Percentiles rank a stretch among this genome's conserved stretches.
Conservation (phyloP, 2,329 filamentous ascomycete genomes). For the Tympanopsis confertula region DNA sequence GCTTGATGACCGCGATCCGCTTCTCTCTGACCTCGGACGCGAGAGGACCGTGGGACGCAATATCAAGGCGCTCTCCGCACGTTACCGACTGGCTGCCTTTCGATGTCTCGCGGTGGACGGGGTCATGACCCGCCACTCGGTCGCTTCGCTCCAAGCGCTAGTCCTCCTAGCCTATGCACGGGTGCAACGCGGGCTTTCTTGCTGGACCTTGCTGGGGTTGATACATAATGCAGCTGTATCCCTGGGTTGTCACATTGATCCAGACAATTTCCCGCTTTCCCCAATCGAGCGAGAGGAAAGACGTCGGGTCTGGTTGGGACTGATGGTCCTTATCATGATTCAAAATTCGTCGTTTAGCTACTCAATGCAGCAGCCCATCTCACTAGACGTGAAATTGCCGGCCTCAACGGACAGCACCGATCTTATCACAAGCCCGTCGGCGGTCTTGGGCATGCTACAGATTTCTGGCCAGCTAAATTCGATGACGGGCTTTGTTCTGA, state of each 20-base stretch:
- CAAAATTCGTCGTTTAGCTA: conserved; percentile 22
- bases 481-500: conserved; percentile 25
- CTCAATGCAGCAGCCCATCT: conserved; percentile 13
- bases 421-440: neutral
- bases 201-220: conserved; percentile 24
- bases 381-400: conserved; percentile 5
- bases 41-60: conserved; percentile 20
- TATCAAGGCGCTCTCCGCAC: conserved; percentile 19
- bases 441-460: too few species aligned
- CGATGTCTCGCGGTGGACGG: conserved; percentile 23
- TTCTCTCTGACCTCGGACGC: conserved; percentile 21
- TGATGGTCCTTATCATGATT: conserved; percentile 24
- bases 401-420: neutral
- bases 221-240: conserved; percentile 24
- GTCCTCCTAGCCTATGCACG: conserved; percentile 24
- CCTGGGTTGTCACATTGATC: conserved; percentile 27
- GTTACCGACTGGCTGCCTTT: conserved; percentile 22
- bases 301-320: conserved; percentile 23
- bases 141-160: conserved; percentile 23
- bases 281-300: conserved; percentile 22
- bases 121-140: conserved; percentile 21
- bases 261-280: conserved; percentile 18
- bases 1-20: conserved; percentile 19
- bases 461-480: conserved; percentile 23
- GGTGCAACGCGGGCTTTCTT: conserved; percentile 18